These are phyloP conservation scores for Pythium rhizo-oryzae DNA, from an alignment of 352 stramenopile species.

Conservation along the genomic window DNA sequence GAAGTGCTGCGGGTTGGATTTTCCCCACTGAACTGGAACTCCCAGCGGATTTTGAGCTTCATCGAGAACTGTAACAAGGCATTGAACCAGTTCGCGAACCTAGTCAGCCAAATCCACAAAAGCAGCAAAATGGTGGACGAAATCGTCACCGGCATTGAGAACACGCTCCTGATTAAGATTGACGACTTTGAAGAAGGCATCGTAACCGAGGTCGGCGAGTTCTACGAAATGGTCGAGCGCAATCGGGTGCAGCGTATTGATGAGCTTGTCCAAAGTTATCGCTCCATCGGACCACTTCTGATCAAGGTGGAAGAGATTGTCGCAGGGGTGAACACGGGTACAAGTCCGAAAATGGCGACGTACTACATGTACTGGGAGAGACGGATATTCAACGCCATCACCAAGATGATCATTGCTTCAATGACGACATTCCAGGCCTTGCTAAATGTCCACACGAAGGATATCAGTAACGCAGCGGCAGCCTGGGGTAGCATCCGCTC, in stretches of 20 bases:
- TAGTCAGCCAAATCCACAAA: conserved; percentile 96
- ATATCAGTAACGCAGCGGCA: conserved; percentile 56
- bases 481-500: conserved; percentile 49
- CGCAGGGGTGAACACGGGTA: conserved; percentile 91
- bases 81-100: conserved; percentile 93
- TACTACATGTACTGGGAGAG: conserved; percentile 99
- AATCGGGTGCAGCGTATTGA: conserved; percentile 92
- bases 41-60: conserved; percentile 94
- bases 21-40: conserved; percentile 97
- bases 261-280: conserved; percentile 93
- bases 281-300: conserved; percentile 91
- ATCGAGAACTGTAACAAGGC: conserved; percentile 94
- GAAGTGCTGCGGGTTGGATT: conserved; percentile 90
- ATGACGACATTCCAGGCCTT: conserved; percentile 95
- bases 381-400: conserved; percentile 96
- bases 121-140: conserved; percentile 95
- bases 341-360: conserved; percentile 87
- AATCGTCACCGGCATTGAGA: conserved; percentile 90
- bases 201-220: conserved; percentile 92
- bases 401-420: conserved; percentile 95
- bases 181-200: conserved; percentile 90
- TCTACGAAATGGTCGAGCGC: conserved; percentile 94
- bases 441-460: conserved; percentile 89
- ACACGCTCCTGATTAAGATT: conserved; percentile 92
- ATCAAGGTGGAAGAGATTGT: conserved; percentile 98